These are phyloP conservation scores for Phoma sp. DNA, from an alignment of 2,329 filamentous ascomycete species.

Conservation along the genomic window DNA sequence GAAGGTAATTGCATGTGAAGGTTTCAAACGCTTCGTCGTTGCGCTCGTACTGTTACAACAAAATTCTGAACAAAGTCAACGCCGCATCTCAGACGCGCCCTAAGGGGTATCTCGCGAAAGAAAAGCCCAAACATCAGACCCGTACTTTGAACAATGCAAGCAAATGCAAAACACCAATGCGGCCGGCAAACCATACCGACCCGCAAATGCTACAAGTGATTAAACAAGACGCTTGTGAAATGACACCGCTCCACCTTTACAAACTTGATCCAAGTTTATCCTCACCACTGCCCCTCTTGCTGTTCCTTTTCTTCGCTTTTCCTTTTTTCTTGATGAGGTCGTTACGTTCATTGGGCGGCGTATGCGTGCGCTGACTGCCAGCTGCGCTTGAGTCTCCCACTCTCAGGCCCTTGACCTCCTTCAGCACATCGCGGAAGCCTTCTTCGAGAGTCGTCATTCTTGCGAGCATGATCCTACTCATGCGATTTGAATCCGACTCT, in stretches of 20 bases:
- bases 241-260: constrained; percentile 1
- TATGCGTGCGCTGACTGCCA: constrained; percentile 35
- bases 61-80: constrained; percentile 4
- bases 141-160: constrained; percentile 6
- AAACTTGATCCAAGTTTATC: constrained; percentile 39
- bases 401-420: constrained; percentile 73
- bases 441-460: constrained; percentile 94
- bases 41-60: not conserved
- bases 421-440: constrained; percentile 84
- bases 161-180: constrained; percentile 2
- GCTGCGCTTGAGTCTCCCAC: constrained; percentile 38
- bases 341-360: constrained; percentile 34
- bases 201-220: not conserved
- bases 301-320: constrained; percentile 40
- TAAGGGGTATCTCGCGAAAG: constrained; percentile 19
- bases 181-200: constrained; percentile 9
- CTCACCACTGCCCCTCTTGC: constrained; percentile 25
- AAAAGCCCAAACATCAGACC: constrained; percentile 6
- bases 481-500: constrained; percentile 44
- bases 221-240: not conserved
- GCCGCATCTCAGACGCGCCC: constrained; percentile 18
- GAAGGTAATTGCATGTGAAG: not conserved
- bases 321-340: constrained; percentile 35
- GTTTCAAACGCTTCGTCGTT: not conserved
- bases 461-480: constrained; percentile 79